Conservation (phyloP, 2,329 filamentous ascomycete species). For the Alternaria burnsii region DNA sequence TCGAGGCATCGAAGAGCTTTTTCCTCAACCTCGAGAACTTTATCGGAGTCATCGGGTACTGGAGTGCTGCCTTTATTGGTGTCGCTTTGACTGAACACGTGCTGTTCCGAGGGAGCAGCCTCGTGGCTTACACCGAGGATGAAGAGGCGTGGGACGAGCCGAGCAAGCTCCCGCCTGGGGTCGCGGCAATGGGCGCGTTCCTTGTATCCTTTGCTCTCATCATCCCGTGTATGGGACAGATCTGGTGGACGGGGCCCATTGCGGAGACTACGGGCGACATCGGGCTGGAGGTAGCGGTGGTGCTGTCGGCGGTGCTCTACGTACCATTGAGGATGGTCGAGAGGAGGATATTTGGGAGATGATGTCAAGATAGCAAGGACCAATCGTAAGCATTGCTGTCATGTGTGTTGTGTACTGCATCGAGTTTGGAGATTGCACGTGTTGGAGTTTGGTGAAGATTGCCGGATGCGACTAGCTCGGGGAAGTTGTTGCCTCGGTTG, state of each 20-base stretch:
- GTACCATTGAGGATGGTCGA: slow-evolving; percentile 55
- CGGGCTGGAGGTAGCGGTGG: slow-evolving; percentile 71
- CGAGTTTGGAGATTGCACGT: slow-evolving; percentile 12
- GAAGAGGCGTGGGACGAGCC: slow-evolving; percentile 52
- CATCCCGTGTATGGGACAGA: slow-evolving; percentile 67
- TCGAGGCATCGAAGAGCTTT: slow-evolving; percentile 65
- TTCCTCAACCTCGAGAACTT: slow-evolving; percentile 62
- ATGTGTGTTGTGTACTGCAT: slow-evolving; percentile 1
- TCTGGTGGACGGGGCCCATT: slow-evolving; percentile 69
- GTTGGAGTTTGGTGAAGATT: slow-evolving; percentile 18
- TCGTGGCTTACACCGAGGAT: slow-evolving; percentile 48
- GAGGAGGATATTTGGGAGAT: slow-evolving; percentile 28
- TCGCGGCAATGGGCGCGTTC: slow-evolving; percentile 52
- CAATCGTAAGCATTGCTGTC: background rate
- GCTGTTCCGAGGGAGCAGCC: slow-evolving; percentile 47
- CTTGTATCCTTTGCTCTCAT: slow-evolving; percentile 58
- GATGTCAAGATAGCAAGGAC: background rate
- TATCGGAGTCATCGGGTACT: slow-evolving; percentile 48
- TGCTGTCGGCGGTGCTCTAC: slow-evolving; percentile 56
- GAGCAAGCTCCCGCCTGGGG: slow-evolving; percentile 51
- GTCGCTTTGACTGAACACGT: slow-evolving; percentile 50
- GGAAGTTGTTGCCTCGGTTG: slow-evolving; percentile 41
- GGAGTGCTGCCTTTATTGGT: slow-evolving; percentile 46
- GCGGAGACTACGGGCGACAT: slow-evolving; percentile 69
- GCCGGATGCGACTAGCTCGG: slow-evolving; percentile 20